A percentile compares a stretch with the other conserved stretches of the same genome.
Evolutionary conservation across 1,284 basidiomycete species (phyloP).

Genomic region (Quambalaria eucalypti): DNA sequence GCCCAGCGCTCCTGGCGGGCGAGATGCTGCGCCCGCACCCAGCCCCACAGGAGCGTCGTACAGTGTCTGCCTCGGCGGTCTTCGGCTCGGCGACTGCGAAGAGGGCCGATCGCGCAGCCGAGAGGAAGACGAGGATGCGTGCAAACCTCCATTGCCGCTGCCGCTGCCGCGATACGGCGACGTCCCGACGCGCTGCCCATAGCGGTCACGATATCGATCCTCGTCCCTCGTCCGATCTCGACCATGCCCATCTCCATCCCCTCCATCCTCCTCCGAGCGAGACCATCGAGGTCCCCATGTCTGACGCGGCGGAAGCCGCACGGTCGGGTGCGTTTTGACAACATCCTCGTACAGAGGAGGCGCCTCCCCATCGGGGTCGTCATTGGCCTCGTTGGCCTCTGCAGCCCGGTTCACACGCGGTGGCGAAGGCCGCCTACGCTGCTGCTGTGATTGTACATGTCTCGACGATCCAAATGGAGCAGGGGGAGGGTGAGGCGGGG

Average conservation of each 20-base stretch:
- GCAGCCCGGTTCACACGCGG: constrained; percentile 1
- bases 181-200: background rate
- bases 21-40: too few species aligned
- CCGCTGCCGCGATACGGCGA: background rate
- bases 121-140: background rate
- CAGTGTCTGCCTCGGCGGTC: too few species aligned
- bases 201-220: too few species aligned
- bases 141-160: background rate
- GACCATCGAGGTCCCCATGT: background rate
- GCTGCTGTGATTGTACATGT: background rate
- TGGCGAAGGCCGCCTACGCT: background rate
- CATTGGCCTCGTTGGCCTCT: constrained; percentile 6
- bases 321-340: background rate
- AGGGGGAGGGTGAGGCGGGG: background rate
- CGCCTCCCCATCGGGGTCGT: constrained; percentile 4
- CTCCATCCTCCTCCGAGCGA: background rate
- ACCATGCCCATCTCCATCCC: background rate
- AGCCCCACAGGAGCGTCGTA: too few species aligned
- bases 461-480: background rate
- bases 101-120: too few species aligned
- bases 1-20: too few species aligned
- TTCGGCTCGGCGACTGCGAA: too few species aligned
- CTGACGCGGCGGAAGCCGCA: constrained; percentile 6
- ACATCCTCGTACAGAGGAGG: constrained; percentile 8
- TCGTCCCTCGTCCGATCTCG: too few species aligned